phyloP scores from a whole-genome alignment of 176 grass and related monocot genomes.

The Hyparrhenia diplandra region DNA sequence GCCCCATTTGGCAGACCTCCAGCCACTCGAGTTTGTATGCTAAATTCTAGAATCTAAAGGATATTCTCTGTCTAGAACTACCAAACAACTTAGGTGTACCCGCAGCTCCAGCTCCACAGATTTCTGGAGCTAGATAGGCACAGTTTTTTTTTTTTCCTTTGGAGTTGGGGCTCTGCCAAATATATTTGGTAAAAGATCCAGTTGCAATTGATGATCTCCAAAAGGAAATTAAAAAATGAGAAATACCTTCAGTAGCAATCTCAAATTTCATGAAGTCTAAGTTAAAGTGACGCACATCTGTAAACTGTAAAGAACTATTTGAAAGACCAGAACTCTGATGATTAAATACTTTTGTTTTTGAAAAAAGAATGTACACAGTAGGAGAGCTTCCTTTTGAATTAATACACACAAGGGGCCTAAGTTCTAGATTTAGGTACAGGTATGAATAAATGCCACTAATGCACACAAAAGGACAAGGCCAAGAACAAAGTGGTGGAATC shows the following conservation, averaged over 20 bases:
- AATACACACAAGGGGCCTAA: neutral
- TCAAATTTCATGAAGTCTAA: neutral
- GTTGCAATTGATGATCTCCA: neutral
- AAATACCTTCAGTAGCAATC: neutral
- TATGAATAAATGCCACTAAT: neutral
- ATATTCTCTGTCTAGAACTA: neutral
- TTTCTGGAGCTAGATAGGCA: neutral
- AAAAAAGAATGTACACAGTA: neutral
- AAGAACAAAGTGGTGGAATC: neutral
- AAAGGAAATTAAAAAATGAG: too few relatives aligned
- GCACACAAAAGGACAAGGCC: neutral
- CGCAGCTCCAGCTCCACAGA: neutral
- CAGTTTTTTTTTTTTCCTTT: neutral
- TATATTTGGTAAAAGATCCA: neutral
- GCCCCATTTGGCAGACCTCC: neutral
- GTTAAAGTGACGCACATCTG: neutral
- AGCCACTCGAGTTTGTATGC: neutral
- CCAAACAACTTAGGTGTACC: neutral
- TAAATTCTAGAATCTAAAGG: too few relatives aligned
- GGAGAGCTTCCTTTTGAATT: too few relatives aligned
- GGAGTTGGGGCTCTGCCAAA: neutral
- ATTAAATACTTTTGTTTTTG: too few relatives aligned
- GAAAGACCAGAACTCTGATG: neutral
- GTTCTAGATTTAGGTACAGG: neutral
- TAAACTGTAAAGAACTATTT: neutral